phyloP scores from a whole-genome alignment of 139 green algal species.

The Pleodorina starrii region DNA sequence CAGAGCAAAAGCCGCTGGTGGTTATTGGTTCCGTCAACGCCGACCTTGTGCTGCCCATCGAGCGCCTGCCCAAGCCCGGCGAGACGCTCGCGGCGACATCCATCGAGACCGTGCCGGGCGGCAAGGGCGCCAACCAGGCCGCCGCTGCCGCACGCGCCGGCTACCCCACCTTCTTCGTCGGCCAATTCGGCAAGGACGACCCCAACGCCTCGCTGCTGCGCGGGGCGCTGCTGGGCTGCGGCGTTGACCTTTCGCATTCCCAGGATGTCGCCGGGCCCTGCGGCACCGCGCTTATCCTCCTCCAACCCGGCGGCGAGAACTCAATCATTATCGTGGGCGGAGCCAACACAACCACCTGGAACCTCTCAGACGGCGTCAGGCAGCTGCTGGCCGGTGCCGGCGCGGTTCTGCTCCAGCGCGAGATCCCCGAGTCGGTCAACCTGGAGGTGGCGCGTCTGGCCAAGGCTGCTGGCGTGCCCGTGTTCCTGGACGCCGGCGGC shows the following conservation, averaged over 20 bases:
- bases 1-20: constrained; percentile 17
- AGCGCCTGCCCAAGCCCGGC: constrained; percentile 79
- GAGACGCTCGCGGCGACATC: constrained; percentile 81
- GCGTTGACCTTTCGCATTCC: constrained; percentile 73
- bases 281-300: constrained; percentile 88
- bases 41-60: constrained; percentile 84
- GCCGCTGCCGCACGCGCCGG: constrained; percentile 84
- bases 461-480: constrained; percentile 73
- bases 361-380: constrained; percentile 16
- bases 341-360: constrained; percentile 63
- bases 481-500: constrained; percentile 91
- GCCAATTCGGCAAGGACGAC: constrained; percentile 83
- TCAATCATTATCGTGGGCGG: constrained; percentile 93
- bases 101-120: constrained; percentile 77
- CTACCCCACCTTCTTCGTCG: constrained; percentile 84
- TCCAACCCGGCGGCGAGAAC: constrained; percentile 88
- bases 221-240: constrained; percentile 62
- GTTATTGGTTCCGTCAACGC: constrained; percentile 72
- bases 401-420: constrained; percentile 87
- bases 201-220: constrained; percentile 77
- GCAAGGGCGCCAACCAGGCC: constrained; percentile 92
- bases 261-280: constrained; percentile 69
- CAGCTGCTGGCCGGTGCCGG: constrained; percentile 64
- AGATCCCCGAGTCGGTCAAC: constrained; percentile 89
- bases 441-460: constrained; percentile 77